Percentiles rank a stretch among this genome's conserved stretches.
phyloP scores from a whole-genome alignment of 257 asterid species.

The Vinca minor region DNA sequence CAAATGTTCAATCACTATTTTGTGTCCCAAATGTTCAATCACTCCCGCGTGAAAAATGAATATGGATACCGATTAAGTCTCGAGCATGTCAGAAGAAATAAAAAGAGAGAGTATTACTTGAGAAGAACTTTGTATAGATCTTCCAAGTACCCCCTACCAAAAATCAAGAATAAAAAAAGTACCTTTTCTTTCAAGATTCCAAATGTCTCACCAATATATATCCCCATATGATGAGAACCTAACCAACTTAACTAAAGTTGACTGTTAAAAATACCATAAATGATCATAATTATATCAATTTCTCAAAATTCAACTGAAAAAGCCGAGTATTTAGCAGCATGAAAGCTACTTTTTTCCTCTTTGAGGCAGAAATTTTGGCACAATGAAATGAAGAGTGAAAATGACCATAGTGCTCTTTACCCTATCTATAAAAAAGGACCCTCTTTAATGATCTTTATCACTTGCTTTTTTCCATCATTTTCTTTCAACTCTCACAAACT shows the following conservation, averaged over 20 bases:
- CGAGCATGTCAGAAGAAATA: no score
- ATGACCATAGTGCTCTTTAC: constrained; percentile 22
- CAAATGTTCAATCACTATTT: no score
- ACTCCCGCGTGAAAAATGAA: no score
- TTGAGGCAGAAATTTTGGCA: constrained; percentile 4
- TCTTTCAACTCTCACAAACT: constrained; percentile 4
- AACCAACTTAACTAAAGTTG: constrained; percentile 18
- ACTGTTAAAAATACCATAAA: constrained; percentile 15
- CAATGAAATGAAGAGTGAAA: constrained; percentile 15
- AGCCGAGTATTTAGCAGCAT: constrained; percentile 14
- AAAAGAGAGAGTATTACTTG: background rate
- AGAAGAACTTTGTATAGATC: background rate
- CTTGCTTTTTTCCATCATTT: constrained; percentile 14
- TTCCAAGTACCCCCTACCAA: background rate
- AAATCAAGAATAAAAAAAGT: no score
- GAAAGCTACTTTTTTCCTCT: background rate
- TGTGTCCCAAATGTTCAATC: no score
- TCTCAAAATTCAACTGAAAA: constrained; percentile 3
- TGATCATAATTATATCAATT: no score
- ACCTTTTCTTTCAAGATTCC: background rate
- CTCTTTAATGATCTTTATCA: constrained; percentile 1
- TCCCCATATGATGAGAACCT: constrained; percentile 8
- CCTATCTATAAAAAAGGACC: constrained; percentile 17
- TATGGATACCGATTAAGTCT: background rate
- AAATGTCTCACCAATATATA: background rate